Evolutionary conservation across 495 filamentous ascomycete species (phyloP).

Genomic region (Xylaria cubensis): DNA sequence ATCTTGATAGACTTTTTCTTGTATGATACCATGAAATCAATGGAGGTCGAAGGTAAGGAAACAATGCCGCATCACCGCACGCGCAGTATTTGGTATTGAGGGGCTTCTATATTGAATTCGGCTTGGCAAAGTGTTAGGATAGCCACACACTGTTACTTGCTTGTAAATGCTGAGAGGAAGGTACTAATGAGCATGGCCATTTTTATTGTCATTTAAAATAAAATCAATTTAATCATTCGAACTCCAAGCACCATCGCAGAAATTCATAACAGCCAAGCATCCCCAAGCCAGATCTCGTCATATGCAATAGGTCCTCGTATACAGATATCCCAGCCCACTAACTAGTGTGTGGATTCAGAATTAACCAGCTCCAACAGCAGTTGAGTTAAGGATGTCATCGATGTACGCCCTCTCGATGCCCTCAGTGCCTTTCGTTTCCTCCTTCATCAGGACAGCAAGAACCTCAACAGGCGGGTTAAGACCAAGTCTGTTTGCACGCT

Average conservation of each 20-base stretch:
- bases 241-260: constrained; percentile 40
- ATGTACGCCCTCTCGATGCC: constrained; percentile 71
- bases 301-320: constrained; percentile 13
- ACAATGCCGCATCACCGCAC: constrained; percentile 89
- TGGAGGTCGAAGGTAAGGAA: constrained; percentile 67
- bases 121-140: neutral
- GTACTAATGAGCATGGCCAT: neutral
- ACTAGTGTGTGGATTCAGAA: constrained; percentile 15
- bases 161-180: neutral
- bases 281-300: constrained; percentile 18
- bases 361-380: constrained; percentile 41
- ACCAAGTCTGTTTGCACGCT: constrained; percentile 77
- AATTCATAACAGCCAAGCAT: constrained; percentile 12
- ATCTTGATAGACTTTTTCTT: constrained; percentile 96
- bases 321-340: neutral
- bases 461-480: constrained; percentile 90
- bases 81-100: constrained; percentile 92
- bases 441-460: constrained; percentile 79
- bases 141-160: neutral
- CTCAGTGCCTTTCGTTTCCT: constrained; percentile 61
- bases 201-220: constrained; percentile 14
- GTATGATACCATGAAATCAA: constrained; percentile 89
- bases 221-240: constrained; percentile 25
- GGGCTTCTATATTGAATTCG: neutral
- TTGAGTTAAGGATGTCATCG: constrained; percentile 75